Evolutionary conservation across 176 grass and related monocot genomes (phyloP), one percentile per base, ranked within the genome.

Genomic region (Rhynchospora pubera): DNA sequence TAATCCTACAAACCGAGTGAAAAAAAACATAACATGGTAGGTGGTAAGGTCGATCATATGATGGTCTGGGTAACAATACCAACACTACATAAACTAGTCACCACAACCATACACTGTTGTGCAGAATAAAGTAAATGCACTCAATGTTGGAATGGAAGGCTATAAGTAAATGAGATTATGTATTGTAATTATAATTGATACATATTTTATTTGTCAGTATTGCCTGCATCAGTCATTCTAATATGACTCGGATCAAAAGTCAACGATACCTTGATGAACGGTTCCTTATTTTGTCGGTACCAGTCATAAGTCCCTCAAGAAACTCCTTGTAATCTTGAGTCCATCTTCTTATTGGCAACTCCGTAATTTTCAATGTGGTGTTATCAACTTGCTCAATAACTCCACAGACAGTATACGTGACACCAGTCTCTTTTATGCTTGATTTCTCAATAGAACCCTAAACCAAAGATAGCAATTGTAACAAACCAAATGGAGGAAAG

Each of bases 291-390:
- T 89, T 89, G 78, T 86, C 84, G 47, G 81, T 86, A n/a, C 84
- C 84, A 24, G 64, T 82, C 88, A 89, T 89, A 26, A 83, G 16
- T 30, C 83, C 55, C 62, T 89, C 84, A 0, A 89, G 79, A 64
- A 86, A 86, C 77, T 89, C 88, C 65, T 89, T 89, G 44, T 89
- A 89, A 65, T 89, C 88, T 43, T 89, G 88, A 21, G 88, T 89
- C 88, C 84, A 89, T 89, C 88, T 86, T 30, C 88, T 69, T 12
- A 89, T 30, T 0, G 84, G 88, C 51, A 89, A 70, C 62, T 89
- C 88, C 6, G 62, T 75, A 53, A 89, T 89, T 79, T 62, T 83
- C 23, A 89, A 51, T 45, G 88, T 83, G 14, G 88, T 86, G 71
- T 59, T 21, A 51, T 89, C 79, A 30, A 83, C 73, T 79, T 89